Base-by-base conservation (phyloP, 192 early-diverging fungal genomes). In the Coemansia sp. region DNA sequence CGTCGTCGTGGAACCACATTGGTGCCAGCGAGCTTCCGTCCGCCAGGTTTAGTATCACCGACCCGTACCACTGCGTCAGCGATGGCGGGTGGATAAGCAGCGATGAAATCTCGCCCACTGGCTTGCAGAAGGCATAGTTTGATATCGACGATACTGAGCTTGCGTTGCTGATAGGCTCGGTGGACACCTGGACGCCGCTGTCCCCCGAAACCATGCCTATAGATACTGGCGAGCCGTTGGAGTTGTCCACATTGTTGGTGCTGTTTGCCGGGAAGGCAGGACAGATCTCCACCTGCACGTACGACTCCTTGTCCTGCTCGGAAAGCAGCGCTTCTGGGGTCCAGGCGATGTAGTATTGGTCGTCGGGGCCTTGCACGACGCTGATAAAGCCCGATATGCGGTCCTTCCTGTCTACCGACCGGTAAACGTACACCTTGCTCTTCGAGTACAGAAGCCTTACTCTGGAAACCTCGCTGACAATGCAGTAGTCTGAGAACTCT, bases 1-100 rank as follows among this genome's bases (percentile, higher is more conserved):
- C 87, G 36, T 89, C 87, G 53, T 91, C 88, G 45, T 89, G 89
- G 65, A 91, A 91, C 82, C 84, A 89, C 61, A 91, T 82, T 1
- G 89, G 86, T 5, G 86, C 82, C 19, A 82, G 59, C 1, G 87
- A 87, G 29, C 79, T 84, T 7, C 88, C 88, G 36, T 84, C 82
- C 8, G 74, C 75, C 55, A 89, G 60, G 45, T 89, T 91, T 13
- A 91, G 54, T 29, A 89, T 79, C 2, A 91, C 64, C 5, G 82
- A 87, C 8, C 89, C 89, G 60, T 91, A 83, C 74, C 89, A 85
- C 20, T 87, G 82, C 6, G 82, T 88, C 38, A 91, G 67, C 20
- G 82, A 84, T 5, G 89, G 89, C 10, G 88, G 86, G 17, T 84
- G 84, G 1, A 89, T 83, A 1, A 89, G 55, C 34, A 91, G 50